These are phyloP conservation scores for Chrysanthemum makinoi DNA, from an alignment of 129 eudicot genomes.

Conservation along the genomic window DNA sequence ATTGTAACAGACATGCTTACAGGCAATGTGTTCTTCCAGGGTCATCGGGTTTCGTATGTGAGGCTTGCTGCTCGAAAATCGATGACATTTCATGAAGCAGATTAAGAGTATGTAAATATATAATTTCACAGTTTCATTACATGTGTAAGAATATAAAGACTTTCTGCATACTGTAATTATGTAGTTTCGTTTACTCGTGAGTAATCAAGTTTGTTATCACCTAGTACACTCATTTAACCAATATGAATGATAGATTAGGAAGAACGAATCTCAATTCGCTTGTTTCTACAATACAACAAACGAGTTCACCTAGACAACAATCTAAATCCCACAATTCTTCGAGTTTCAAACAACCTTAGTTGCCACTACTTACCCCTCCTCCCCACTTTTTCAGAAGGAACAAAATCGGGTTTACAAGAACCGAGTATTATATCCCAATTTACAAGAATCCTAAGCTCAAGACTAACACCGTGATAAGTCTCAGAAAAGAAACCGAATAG, in stretches of 20 bases:
- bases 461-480: constrained; percentile 31
- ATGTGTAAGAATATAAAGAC: neutral
- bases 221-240: neutral
- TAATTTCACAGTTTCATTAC: too few species aligned
- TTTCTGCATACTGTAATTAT: too few species aligned
- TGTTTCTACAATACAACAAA: constrained; percentile 37
- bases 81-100: neutral
- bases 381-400: constrained; percentile 23
- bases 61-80: constrained; percentile 37
- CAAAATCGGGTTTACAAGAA: constrained; percentile 48
- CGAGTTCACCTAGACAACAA: constrained; percentile 19
- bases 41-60: constrained; percentile 55
- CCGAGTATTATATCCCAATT: constrained; percentile 23
- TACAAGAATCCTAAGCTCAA: constrained; percentile 39
- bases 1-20: constrained; percentile 53
- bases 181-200: too few species aligned
- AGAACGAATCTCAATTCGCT: constrained; percentile 21
- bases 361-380: constrained; percentile 21
- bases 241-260: constrained; percentile 24
- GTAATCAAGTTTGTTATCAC: too few species aligned
- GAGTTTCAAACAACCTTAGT: constrained; percentile 17
- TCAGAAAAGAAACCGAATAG: constrained; percentile 18
- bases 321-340: constrained; percentile 20
- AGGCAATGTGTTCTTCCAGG: constrained; percentile 32
- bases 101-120: too few species aligned